Evolutionary conservation across 768 basidiomycete genomes (phyloP).

Genomic region (Mycena capillaripes): DNA sequence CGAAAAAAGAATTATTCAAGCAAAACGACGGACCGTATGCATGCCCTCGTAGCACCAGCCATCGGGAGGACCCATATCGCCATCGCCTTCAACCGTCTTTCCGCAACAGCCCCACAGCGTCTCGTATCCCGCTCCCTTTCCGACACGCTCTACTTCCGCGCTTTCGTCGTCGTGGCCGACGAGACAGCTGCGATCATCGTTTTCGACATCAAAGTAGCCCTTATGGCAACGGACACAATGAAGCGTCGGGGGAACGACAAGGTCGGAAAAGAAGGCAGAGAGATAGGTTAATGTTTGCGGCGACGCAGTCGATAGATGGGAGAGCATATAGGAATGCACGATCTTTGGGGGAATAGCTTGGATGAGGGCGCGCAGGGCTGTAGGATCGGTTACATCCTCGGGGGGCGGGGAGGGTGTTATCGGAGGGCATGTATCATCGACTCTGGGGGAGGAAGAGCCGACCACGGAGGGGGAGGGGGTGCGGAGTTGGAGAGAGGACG

Average conservation of each 20-base stretch:
- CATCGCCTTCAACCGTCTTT: slow-evolving; percentile 78
- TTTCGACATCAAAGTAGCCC: slow-evolving; percentile 78
- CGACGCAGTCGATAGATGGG: slow-evolving; percentile 58
- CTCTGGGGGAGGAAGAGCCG: slow-evolving; percentile 41
- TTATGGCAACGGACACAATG: slow-evolving; percentile 86
- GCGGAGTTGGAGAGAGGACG: slow-evolving; percentile 54
- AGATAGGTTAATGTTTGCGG: slow-evolving; percentile 61
- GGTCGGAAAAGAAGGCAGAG: slow-evolving; percentile 69
- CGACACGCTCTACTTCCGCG: slow-evolving; percentile 76
- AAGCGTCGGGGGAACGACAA: slow-evolving; percentile 75
- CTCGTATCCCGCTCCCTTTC: slow-evolving; percentile 57
- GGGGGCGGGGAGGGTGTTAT: slow-evolving; percentile 52
- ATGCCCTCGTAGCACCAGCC: slow-evolving; percentile 91
- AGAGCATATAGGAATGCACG: slow-evolving; percentile 72
- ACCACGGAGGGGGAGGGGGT: slow-evolving; percentile 69
- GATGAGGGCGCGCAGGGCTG: slow-evolving; percentile 65
- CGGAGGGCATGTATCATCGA: slow-evolving; percentile 53
- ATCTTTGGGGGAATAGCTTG: slow-evolving; percentile 75
- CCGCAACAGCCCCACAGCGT: slow-evolving; percentile 84
- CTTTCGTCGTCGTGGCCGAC: slow-evolving; percentile 88
- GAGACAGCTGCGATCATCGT: slow-evolving; percentile 76
- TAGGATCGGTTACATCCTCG: slow-evolving; percentile 52
- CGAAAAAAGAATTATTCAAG: not conserved
- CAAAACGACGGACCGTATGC: slow-evolving; percentile 67
- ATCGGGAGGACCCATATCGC: slow-evolving; percentile 86